Conservation (phyloP, 768 basidiomycete genomes). For the Multifurca ochricompacta region DNA sequence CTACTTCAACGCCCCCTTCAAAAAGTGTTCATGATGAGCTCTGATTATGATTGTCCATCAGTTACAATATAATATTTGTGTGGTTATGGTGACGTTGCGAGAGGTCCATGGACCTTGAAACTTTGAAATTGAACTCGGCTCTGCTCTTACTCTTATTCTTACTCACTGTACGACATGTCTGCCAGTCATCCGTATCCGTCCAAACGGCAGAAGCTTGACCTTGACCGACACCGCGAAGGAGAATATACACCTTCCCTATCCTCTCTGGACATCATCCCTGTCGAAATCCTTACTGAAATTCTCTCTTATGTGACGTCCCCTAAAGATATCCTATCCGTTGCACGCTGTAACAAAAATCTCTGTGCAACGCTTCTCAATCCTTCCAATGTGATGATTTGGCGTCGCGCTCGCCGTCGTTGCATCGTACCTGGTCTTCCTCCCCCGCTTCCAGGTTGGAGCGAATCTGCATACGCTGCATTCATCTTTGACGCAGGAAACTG, state of each 20-base stretch:
- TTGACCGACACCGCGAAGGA: neutral
- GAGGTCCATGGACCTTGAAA: too few species aligned
- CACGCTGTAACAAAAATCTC: conserved; percentile 50
- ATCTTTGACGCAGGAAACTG: conserved; percentile 53
- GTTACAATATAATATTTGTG: neutral
- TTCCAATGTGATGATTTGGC: conserved; percentile 52
- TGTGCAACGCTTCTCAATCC: conserved; percentile 41
- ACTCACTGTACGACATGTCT: too few species aligned
- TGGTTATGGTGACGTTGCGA: neutral
- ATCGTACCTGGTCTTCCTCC: conserved; percentile 34
- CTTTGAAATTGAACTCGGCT: too few species aligned
- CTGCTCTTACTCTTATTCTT: too few species aligned
- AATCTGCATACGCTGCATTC: conserved; percentile 56
- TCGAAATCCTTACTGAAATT: conserved; percentile 60
- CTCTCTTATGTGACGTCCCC: conserved; percentile 45
- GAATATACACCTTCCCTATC: neutral
- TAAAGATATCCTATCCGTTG: conserved; percentile 48
- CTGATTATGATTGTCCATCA: neutral
- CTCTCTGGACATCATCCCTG: conserved; percentile 33
- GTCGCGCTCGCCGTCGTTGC: conserved; percentile 36
- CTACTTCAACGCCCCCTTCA: neutral
- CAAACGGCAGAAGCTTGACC: neutral
- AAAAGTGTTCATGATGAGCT: conserved; percentile 12
- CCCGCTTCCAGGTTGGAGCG: conserved; percentile 39
- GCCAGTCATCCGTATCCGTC: too few species aligned